Evolutionary conservation across 2,329 filamentous ascomycete species (phyloP), one percentile per base, ranked within the genome.

Genomic region (Cercospora zeae-maydis): DNA sequence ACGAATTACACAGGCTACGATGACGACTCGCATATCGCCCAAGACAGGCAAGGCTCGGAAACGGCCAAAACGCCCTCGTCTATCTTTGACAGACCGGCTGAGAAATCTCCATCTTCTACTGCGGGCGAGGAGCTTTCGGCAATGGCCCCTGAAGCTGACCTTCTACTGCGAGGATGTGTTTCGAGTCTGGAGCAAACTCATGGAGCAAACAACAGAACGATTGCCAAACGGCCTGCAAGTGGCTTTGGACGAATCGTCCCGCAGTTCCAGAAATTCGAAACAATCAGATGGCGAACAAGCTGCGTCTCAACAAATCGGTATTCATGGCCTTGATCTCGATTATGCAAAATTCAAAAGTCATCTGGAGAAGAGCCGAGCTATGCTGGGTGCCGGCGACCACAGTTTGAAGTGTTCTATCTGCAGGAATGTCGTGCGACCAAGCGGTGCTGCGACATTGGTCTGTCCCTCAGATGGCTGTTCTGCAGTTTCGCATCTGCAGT

Each of bases 31-130:
- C 24, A 67, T 73, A 62, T 73, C 76, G 53, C 71, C 75, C 7
- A 73, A 75, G 27, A 77, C 76, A 1, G 78, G 77, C 30, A 78
- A 77, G 42, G 71, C 70, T 45, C 74, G 75, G 21, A 70, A 84
- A 10, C 83, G 80, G 14, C 83, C 85, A 3, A 83, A 79, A 6
- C 81, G 85, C 31, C 87, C 88, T 7, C 75, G 78, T 1, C 80
- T 83, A 31, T 88, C 83, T 14, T 74, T 96, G 49, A 82, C 79
- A 24, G 89, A 89, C 3, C 83, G 91, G 39, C 75, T 98, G 30
- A 88, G 88, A 2, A 95, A 96, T 70, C 76, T 98, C 27, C 90
- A 96, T 74, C 80, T 95, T 2, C 81, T 99, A 0, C 82, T 96
- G 1, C 84, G 89, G 0, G 90, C 92, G 1, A 83, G 86, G 2